Conservation (phyloP, 192 early-diverging fungal genomes). For the Entophlyctis luteolus region DNA sequence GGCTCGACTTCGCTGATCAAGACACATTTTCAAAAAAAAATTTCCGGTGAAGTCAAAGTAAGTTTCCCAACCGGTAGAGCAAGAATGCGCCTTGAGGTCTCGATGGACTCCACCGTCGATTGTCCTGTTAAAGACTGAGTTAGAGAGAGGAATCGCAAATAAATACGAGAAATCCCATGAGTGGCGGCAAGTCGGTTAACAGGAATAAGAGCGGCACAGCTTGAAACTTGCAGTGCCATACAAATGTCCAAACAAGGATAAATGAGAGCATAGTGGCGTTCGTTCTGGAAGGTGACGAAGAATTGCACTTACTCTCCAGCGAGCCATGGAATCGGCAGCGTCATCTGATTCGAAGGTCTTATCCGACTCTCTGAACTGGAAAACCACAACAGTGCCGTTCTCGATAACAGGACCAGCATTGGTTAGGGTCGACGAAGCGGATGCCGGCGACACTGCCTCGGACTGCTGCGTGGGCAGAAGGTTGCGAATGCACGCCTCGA, state of each 20-base stretch:
- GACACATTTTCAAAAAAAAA: neutral
- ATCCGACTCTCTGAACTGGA: no score
- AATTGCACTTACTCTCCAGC: no score
- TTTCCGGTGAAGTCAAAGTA: neutral
- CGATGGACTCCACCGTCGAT: neutral
- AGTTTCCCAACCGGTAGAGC: neutral
- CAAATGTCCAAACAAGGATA: no score
- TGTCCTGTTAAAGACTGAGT: no score
- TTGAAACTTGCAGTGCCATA: no score
- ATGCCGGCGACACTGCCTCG: neutral
- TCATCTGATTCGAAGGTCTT: no score
- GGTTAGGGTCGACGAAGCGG: neutral
- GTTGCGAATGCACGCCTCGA: neutral
- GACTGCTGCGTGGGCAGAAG: constrained; percentile 7
- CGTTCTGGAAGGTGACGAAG: no score
- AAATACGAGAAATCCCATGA: no score
- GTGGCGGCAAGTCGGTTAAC: no score
- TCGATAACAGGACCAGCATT: constrained; percentile 9
- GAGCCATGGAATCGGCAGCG: constrained; percentile 7
- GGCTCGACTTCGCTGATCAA: neutral
- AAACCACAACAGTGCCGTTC: neutral
- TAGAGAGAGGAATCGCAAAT: no score
- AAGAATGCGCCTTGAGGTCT: neutral
- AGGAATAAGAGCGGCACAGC: no score
- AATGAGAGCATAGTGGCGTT: no score